Percentiles rank a stretch among this genome's conserved stretches.
phyloP scores from a whole-genome alignment of 495 filamentous ascomycete species.

The Hypoxylon perforatum region DNA sequence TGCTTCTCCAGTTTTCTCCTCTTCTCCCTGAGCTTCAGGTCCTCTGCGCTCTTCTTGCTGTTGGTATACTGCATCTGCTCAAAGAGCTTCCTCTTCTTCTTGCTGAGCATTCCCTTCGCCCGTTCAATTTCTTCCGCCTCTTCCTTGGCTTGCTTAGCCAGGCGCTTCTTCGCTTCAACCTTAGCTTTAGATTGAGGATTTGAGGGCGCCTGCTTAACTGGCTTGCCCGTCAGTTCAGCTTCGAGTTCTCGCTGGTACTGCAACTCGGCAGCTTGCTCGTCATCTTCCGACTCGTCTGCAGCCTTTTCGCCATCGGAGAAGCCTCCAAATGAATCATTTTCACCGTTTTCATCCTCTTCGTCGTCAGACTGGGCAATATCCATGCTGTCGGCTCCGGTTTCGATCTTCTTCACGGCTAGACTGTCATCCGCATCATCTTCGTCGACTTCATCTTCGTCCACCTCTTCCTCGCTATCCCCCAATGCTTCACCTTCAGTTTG shows the following conservation, averaged over 20 bases:
- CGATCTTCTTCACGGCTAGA: constrained; percentile 55
- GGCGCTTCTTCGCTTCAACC: constrained; percentile 71
- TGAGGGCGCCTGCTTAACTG: constrained; percentile 53
- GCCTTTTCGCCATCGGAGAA: constrained; percentile 55
- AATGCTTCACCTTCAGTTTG: constrained; percentile 82
- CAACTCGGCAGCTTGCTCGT: constrained; percentile 59
- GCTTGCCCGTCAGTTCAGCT: constrained; percentile 77
- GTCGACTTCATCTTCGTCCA: constrained; percentile 60
- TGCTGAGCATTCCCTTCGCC: constrained; percentile 91
- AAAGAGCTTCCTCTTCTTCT: constrained; percentile 88
- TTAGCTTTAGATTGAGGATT: constrained; percentile 69
- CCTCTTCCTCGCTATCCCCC: constrained; percentile 69
- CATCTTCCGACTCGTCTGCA: constrained; percentile 60
- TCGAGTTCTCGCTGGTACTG: constrained; percentile 87
- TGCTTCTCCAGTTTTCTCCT: constrained; percentile 88
- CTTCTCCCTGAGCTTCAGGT: constrained; percentile 79
- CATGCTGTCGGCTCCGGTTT: constrained; percentile 53
- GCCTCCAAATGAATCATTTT: constrained; percentile 53
- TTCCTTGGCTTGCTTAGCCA: constrained; percentile 74
- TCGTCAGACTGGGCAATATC: constrained; percentile 60
- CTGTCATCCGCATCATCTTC: constrained; percentile 48
- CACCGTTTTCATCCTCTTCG: constrained; percentile 47
- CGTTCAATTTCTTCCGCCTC: constrained; percentile 87
- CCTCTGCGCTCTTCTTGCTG: constrained; percentile 83
- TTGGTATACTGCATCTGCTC: constrained; percentile 94